A percentile compares a stretch with the other conserved stretches of the same genome.
These are phyloP conservation scores for Mycena galopus DNA, from an alignment of 768 basidiomycete genomes.

Conservation along the genomic window DNA sequence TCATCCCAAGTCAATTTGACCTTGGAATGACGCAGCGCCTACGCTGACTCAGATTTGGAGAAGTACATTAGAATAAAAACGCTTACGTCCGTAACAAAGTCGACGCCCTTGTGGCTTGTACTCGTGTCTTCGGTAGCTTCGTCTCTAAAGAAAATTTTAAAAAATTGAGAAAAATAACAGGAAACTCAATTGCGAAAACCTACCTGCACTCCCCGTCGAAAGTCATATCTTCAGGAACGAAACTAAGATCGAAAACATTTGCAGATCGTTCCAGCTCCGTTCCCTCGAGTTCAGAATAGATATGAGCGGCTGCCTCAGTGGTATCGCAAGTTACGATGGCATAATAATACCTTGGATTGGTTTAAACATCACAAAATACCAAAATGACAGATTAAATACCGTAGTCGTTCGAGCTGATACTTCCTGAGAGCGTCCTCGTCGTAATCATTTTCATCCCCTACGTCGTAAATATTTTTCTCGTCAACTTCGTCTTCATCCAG, in stretches of 20 bases:
- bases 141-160: constrained; percentile 65
- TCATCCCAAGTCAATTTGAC: constrained; percentile 99
- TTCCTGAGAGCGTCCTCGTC: constrained; percentile 89
- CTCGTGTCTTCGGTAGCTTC: constrained; percentile 80
- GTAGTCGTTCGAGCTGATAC: constrained; percentile 93
- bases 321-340: constrained; percentile 93
- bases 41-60: background rate
- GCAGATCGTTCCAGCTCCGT: constrained; percentile 97
- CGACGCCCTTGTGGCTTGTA: constrained; percentile 76
- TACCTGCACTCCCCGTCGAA: constrained; percentile 88
- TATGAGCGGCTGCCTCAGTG: constrained; percentile 79
- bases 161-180: too few species aligned
- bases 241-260: constrained; percentile 95
- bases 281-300: constrained; percentile 90
- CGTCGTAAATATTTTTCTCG: constrained; percentile 73
- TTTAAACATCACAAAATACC: constrained; percentile 14
- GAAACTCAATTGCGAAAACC: background rate
- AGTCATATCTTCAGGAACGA: constrained; percentile 89
- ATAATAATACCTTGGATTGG: constrained; percentile 88
- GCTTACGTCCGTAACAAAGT: constrained; percentile 94
- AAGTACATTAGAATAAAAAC: background rate
- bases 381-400: constrained; percentile 62
- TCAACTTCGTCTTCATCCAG: constrained; percentile 69
- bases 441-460: constrained; percentile 81
- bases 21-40: constrained; percentile 98